Base-by-base conservation (phyloP, 2,329 filamentous ascomycete genomes). In the Aspergillus persii region DNA sequence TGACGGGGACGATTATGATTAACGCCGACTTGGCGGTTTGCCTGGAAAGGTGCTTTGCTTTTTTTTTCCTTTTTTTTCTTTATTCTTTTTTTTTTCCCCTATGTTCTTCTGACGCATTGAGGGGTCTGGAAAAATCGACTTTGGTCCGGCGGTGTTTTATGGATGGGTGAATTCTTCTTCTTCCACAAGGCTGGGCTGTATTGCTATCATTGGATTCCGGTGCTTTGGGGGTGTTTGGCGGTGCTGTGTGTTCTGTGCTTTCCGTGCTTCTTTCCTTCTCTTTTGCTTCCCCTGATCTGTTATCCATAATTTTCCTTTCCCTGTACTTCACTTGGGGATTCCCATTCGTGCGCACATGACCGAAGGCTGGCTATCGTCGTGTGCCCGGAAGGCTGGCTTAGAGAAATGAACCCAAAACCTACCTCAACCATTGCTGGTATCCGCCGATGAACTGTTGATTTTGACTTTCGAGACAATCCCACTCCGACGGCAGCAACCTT, bases 1-100 rank as follows among this genome's bases (percentile, higher is more conserved):
- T 11, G 71, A 74, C 26, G 72, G 68, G 9, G 71, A 72, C 47
- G 69, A 69, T 33, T 68, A 74, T 49, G 70, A 72, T 54, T 74
- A 67, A 41, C 36, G 12, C 36, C 15, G 15, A 41, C 15, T 23
- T 41, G 15, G 36, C 12, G 36, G 4, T 60, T 51, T 41, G 50
- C 27, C 29, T 36, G 49, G 33, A 23, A 48, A 26, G 23, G 39
- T 46, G 29, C 26, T 30, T 47, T 53, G 8, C 33, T 44, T 31
- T 52, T 15, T 23, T 18, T 27, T 54, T 53, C 52, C 61, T 57
- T 29, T 60, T 41, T 62, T 63, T 9, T 52, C 53, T 54, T 55
- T 53, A 18, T 54, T 53, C 53, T 62, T 57, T 29, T 60, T n/a
- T n/a, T n/a, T n/a, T n/a, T n/a, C n/a, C n/a, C 47, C 62, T 63